Evolutionary conservation across 2,329 filamentous ascomycete species (phyloP).

Genomic region (Colletotrichum gloeosporioides): DNA sequence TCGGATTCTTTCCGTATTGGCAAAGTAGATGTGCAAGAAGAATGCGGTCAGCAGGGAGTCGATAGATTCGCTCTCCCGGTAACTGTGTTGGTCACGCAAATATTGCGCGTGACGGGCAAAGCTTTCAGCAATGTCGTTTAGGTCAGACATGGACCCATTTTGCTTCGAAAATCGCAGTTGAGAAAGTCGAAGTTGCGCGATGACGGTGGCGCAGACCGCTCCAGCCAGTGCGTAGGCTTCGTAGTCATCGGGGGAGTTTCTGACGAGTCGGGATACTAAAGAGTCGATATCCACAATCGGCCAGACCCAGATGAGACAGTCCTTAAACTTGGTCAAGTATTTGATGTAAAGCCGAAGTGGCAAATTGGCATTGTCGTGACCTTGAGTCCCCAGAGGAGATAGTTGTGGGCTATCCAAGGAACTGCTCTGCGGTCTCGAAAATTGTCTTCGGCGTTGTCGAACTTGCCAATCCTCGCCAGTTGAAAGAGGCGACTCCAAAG

Average conservation of each 20-base stretch:
- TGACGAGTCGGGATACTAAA: background rate
- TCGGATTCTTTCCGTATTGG: conserved; percentile 31
- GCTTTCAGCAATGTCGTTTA: background rate
- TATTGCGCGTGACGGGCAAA: background rate
- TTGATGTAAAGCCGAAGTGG: background rate
- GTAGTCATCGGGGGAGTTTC: conserved; percentile 11
- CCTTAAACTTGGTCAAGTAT: background rate
- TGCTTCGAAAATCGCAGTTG: background rate
- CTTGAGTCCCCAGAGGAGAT: background rate
- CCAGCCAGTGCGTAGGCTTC: conserved; percentile 29
- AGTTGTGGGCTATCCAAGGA: background rate
- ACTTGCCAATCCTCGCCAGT: background rate
- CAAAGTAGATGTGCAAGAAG: conserved; percentile 32
- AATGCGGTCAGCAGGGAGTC: conserved; percentile 29
- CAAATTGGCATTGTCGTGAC: background rate
- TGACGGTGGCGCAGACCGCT: conserved; percentile 29
- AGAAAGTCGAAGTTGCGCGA: conserved; percentile 30
- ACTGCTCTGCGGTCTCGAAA: background rate
- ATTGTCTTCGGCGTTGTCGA: background rate
- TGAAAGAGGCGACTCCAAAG: background rate
- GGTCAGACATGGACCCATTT: background rate
- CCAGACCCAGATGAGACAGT: background rate
- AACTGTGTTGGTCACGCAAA: conserved; percentile 27
- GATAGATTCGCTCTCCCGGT: conserved; percentile 25
- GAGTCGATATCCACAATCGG: background rate